Evolutionary conservation across 495 filamentous ascomycete genomes (phyloP), one percentile per base, ranked within the genome.

Genomic region (Poronia punctata): DNA sequence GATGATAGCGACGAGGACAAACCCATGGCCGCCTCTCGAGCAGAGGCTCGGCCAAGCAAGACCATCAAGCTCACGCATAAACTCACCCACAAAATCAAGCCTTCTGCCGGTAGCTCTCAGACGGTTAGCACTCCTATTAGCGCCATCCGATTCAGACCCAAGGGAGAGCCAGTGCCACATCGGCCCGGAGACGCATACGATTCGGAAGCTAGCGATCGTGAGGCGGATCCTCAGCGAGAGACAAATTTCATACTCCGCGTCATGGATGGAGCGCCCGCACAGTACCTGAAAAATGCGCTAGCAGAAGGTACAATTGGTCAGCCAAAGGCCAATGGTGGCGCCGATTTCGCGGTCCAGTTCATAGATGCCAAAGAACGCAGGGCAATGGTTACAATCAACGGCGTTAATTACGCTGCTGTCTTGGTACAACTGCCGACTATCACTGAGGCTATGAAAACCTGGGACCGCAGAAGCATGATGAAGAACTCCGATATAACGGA

Each of bases 401-500:
- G 80, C 1, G 64, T 77, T 32, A 65, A 75, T 19, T 99, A 89
- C 53, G 87, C 89, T 0, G 88, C 86, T 15, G 66, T 78, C 5
- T 63, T 97, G 35, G 82, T 96, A 5, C 90, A 97, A 45, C 67
- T 99, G 8, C 92, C 92, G 0, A 90, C 82, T 48, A 83, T 99
- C 42, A 78, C 94, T 2, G 92, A 99, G 61, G 83, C 81, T 7
- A 93, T 93, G 81, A 99, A 99, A 65, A 89, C 82, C 37, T 95
- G 92, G 83, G 92, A 97, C 53, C 82, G 81, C 56, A 86, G 82
- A 44, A 76, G 80, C 16, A 92, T 88, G 77, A 88, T 88, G 68
- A 99, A 99, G 64, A 83, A 82, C 3, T 85, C 85, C 3, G 93
- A 99, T 62, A 79, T 99, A 6, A 92, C 83, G 45, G 93, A 99